Conservation (phyloP, 2,329 filamentous ascomycete species). For the Drechslerella stenobrocha region DNA sequence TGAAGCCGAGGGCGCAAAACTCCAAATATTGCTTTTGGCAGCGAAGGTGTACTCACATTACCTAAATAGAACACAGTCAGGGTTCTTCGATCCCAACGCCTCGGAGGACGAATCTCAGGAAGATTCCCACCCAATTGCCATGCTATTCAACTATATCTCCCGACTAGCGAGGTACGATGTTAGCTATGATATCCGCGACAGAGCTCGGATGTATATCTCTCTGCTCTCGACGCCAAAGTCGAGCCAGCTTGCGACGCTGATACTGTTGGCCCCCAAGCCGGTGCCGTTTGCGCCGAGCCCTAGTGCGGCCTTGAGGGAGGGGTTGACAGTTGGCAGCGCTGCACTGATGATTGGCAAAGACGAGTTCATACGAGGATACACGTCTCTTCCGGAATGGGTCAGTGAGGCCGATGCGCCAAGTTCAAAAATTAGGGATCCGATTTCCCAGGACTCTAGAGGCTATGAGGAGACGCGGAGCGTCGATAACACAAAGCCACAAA, state of each 20-base stretch:
- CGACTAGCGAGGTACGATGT: constrained; percentile 88
- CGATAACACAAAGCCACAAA: constrained; percentile 57
- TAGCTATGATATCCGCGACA: constrained; percentile 91
- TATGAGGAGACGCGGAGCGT: constrained; percentile 55
- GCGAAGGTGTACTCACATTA: constrained; percentile 97
- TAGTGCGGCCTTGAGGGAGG: constrained; percentile 73
- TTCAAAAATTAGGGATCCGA: constrained; percentile 60
- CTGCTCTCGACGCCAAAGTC: constrained; percentile 72
- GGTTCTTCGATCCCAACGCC: constrained; percentile 53
- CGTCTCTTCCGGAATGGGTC: constrained; percentile 82
- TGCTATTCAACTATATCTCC: constrained; percentile 81
- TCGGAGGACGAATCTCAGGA: constrained; percentile 53
- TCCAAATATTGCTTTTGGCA: constrained; percentile 86
- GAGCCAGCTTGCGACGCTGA: constrained; percentile 80
- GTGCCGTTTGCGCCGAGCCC: constrained; percentile 88
- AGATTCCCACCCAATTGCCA: constrained; percentile 69
- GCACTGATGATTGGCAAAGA: constrained; percentile 69
- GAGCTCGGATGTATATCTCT: constrained; percentile 82
- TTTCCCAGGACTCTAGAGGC: constrained; percentile 59
- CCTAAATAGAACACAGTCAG: constrained; percentile 67
- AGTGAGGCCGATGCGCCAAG: constrained; percentile 72
- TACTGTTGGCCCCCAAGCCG: constrained; percentile 90
- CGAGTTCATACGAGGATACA: constrained; percentile 71
- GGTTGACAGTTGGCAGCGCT: constrained; percentile 77
- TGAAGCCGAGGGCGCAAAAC: constrained; percentile 82